A percentile compares a stretch with the other conserved stretches of the same genome.
These are phyloP conservation scores for Salix exigua DNA, from an alignment of 345 rosid species.

Conservation along the genomic window DNA sequence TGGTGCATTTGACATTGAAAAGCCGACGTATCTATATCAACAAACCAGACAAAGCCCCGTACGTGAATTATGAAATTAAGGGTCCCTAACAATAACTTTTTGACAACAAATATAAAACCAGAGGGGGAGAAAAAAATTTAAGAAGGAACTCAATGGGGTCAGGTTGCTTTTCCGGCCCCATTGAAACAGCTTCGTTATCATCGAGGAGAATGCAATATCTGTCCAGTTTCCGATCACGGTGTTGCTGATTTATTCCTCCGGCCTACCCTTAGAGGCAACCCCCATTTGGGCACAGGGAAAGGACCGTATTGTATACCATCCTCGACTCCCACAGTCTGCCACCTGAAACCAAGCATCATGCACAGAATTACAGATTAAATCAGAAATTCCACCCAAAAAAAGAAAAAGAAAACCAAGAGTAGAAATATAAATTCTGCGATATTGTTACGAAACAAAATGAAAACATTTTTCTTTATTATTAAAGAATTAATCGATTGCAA, in stretches of 20 bases:
- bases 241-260: slow-evolving; percentile 23
- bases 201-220: slow-evolving; percentile 2
- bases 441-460: neutral
- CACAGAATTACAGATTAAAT: neutral
- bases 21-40: neutral
- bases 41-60: neutral
- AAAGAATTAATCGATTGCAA: neutral
- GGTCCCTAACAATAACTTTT: neutral
- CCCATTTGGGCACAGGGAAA: slow-evolving; percentile 82
- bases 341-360: slow-evolving; percentile 42
- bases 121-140: neutral
- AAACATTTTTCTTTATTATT: neutral
- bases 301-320: slow-evolving; percentile 92
- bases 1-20: slow-evolving; percentile 8
- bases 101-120: neutral
- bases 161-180: slow-evolving; percentile 15
- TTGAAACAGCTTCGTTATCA: neutral
- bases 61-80: neutral
- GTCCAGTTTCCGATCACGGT: neutral
- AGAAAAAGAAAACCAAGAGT: neutral
- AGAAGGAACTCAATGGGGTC: slow-evolving; percentile 7
- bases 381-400: neutral
- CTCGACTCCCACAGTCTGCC: slow-evolving; percentile 63
- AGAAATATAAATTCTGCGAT: neutral
- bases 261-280: slow-evolving; percentile 65